Conservation (phyloP, 352 stramenopile species). For the Phytophthora megakarya region DNA sequence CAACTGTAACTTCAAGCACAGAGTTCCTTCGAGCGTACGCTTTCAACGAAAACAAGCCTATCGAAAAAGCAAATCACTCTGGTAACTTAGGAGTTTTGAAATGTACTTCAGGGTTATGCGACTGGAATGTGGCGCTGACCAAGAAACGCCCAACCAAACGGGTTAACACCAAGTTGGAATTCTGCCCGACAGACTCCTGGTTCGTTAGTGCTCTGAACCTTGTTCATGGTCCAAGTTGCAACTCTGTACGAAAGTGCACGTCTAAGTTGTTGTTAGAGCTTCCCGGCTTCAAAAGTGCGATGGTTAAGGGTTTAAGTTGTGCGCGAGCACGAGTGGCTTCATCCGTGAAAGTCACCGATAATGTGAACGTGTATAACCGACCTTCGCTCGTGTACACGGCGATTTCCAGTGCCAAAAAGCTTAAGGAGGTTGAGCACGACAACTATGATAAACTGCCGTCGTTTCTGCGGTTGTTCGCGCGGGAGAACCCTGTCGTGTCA, state of each 20-base stretch:
- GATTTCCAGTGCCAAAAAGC: not conserved
- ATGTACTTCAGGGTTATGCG: not conserved
- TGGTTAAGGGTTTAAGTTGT: constrained; percentile 5
- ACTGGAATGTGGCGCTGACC: not conserved
- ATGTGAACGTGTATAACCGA: constrained; percentile 3
- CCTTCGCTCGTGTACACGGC: not conserved
- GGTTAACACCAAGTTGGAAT: not conserved
- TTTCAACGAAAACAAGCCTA: constrained; percentile 20
- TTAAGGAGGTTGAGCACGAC: not conserved
- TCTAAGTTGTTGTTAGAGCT: not conserved
- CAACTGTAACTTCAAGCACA: not conserved
- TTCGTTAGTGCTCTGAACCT: constrained; percentile 1
- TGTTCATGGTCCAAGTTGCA: not conserved
- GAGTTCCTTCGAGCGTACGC: constrained; percentile 2
- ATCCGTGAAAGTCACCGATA: not conserved
- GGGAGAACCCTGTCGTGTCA: not conserved
- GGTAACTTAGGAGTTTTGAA: not conserved
- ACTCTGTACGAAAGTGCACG: not conserved
- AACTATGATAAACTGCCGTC: constrained; percentile 3
- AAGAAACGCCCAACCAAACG: not conserved
- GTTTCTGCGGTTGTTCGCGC: constrained; percentile 1
- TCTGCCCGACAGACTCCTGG: constrained; percentile 2
- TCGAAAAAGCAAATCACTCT: not conserved
- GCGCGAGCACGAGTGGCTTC: not conserved
- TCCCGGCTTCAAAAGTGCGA: not conserved